These are phyloP conservation scores for Podila minutissima DNA, from an alignment of 192 early-diverging fungal genomes.

Conservation along the genomic window DNA sequence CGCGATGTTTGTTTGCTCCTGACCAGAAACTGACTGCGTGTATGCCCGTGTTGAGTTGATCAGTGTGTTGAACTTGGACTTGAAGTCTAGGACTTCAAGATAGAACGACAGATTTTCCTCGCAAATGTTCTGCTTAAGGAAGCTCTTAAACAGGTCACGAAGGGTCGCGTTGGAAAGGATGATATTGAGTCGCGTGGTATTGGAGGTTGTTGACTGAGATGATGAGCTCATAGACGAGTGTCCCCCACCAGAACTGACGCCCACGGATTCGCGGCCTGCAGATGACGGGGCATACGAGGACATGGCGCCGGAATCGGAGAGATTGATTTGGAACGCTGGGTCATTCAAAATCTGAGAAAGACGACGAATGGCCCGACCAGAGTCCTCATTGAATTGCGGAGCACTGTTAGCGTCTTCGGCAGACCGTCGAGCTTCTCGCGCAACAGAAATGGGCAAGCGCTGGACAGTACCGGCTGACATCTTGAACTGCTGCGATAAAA, in stretches of 20 bases:
- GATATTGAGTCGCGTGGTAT: conserved; percentile 63
- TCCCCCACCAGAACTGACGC: neutral
- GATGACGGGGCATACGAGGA: conserved; percentile 27
- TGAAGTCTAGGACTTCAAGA: conserved; percentile 66
- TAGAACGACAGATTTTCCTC: conserved; percentile 81
- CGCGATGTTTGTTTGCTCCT: neutral
- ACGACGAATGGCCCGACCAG: conserved; percentile 6
- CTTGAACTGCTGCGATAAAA: conserved; percentile 4
- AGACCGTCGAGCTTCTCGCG: neutral
- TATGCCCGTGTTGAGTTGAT: conserved; percentile 26
- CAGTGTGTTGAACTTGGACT: conserved; percentile 44
- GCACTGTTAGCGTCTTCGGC: conserved; percentile 1
- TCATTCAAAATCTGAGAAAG: conserved; percentile 45
- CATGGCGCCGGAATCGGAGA: conserved; percentile 18
- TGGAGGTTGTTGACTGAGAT: conserved; percentile 51
- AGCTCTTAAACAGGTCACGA: conserved; percentile 68
- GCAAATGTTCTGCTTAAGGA: conserved; percentile 72
- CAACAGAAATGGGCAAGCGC: neutral
- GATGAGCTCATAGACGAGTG: conserved; percentile 9
- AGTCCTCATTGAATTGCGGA: neutral
- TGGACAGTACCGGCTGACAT: neutral
- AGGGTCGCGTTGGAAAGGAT: conserved; percentile 67
- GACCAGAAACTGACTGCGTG: conserved; percentile 7
- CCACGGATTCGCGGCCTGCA: conserved; percentile 21
- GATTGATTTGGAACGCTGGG: conserved; percentile 33